Base-by-base conservation (phyloP, 768 basidiomycete species). In the Daedaleopsis sinensis region DNA sequence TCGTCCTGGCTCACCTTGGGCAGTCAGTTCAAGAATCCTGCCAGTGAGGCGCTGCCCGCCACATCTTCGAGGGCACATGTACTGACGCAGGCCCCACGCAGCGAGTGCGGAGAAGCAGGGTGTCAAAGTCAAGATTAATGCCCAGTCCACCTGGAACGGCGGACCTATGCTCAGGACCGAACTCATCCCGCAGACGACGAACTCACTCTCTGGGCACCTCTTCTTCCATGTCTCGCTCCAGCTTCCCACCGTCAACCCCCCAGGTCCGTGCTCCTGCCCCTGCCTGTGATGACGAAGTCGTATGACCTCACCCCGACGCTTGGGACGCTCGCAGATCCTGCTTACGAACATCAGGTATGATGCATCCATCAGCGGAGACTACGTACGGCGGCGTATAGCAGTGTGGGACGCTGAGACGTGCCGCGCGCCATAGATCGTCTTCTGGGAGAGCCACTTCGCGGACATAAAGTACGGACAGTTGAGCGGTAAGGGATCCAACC, bases 181-280 rank as follows among this genome's bases (percentile, higher is more conserved):
- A 63, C 57, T 75, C 12, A 69, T 75, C 39, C 74, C 74, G 13
- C 74, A 75, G 58, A 74, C 74, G 39, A 68, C 70, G 12, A 63
- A 63, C 46, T 67, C 71, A 38, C 69, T 74, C 19, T 57, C 62
- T 23, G 68, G 68, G 2, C 57, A 67, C 46, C 64, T 69, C 36
- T 64, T 52, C 55, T 68, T 59, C 63, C 67, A 66, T 36, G 67
- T 68, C 1, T 68, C 67, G 27, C 61, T 68, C 16, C 63, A 64
- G 47, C 64, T 68, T 27, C 67, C 67, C 8, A 59, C 67, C 4
- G 67, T 66, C 16, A 68, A 66, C 61, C 63, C 65, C 7, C 67
- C 65, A 32, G 56, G 61, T 61, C 18, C 21, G 62, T 18, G 18
- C 27, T 12, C 47, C 19, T 46, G 38, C 12, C n/a, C 36, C 44